These are phyloP conservation scores for Protomyces inouyei DNA, from an alignment of 1,139 yeast genomes.

Conservation along the genomic window DNA sequence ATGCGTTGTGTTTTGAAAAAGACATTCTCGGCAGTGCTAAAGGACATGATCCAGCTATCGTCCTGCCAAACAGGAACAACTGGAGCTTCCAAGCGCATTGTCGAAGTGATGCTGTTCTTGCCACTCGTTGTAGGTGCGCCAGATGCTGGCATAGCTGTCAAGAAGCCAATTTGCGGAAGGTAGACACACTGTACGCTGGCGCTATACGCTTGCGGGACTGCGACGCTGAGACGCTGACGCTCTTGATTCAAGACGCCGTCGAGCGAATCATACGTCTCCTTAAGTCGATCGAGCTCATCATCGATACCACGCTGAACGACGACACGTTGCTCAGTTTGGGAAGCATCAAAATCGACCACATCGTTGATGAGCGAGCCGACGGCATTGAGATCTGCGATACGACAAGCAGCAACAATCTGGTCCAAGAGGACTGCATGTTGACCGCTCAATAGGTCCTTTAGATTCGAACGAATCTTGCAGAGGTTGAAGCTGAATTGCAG, in stretches of 20 bases:
- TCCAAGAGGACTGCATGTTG: constrained; percentile 22
- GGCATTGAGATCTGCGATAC: constrained; percentile 29
- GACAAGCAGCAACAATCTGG: constrained; percentile 29
- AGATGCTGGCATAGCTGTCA: constrained; percentile 35
- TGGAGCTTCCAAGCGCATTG: constrained; percentile 29
- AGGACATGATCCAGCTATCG: constrained; percentile 42
- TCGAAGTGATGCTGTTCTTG: constrained; percentile 30
- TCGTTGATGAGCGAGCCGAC: constrained; percentile 31
- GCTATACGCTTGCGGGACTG: constrained; percentile 30
- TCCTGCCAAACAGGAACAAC: constrained; percentile 27
- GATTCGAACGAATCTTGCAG: constrained; percentile 31
- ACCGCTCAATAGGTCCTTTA: constrained; percentile 26
- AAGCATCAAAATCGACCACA: constrained; percentile 42
- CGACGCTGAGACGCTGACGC: constrained; percentile 35
- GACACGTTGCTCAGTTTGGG: constrained; percentile 39
- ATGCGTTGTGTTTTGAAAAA: constrained; percentile 43
- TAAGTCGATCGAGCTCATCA: constrained; percentile 39
- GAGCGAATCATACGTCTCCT: constrained; percentile 40
- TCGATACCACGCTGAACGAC: constrained; percentile 40
- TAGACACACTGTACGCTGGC: constrained; percentile 42
- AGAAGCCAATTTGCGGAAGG: constrained; percentile 48
- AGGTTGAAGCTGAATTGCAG: constrained; percentile 31
- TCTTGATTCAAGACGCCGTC: constrained; percentile 39
- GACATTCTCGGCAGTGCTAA: constrained; percentile 42
- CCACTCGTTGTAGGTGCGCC: constrained; percentile 33